Conservation (phyloP, 1,284 basidiomycete genomes). For the Pyrrhoderma lamaoense region DNA sequence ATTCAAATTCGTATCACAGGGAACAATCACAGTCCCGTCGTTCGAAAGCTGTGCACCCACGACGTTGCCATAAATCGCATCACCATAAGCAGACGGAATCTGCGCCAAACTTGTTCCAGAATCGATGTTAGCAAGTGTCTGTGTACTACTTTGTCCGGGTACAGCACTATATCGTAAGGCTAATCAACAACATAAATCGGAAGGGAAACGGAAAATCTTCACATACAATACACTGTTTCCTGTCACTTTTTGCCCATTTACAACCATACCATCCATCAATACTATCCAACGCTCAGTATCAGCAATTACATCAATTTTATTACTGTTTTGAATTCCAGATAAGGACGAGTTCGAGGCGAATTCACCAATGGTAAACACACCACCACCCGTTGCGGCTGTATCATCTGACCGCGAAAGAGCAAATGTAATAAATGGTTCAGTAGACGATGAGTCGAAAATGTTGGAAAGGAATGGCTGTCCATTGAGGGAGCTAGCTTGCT, state of each 20-base stretch:
- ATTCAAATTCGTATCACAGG: conserved; percentile 9
- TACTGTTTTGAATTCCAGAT: background rate
- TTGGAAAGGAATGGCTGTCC: conserved; percentile 7
- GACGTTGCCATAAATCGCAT: conserved; percentile 8
- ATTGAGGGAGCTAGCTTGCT: background rate
- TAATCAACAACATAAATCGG: background rate
- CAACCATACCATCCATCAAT: conserved; percentile 11
- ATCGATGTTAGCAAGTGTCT: conserved; percentile 6
- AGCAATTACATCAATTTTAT: conserved; percentile 1
- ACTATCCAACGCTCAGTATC: conserved; percentile 1
- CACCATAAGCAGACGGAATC: conserved; percentile 2
- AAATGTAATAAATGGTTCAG: conserved; percentile 4
- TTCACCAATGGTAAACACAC: conserved; percentile 9
- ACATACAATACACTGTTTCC: conserved; percentile 8
- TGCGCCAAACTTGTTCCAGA: background rate
- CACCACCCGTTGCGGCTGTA: conserved; percentile 7
- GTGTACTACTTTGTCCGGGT: background rate
- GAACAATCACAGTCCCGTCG: background rate
- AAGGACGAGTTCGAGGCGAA: conserved; percentile 6
- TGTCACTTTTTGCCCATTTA: conserved; percentile 4
- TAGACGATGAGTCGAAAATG: conserved; percentile 3
- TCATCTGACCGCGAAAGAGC: conserved; percentile 5
- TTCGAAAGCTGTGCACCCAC: conserved; percentile 1
- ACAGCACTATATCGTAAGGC: background rate
- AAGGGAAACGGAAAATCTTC: background rate